A percentile compares a stretch with the other conserved stretches of the same genome.
These are phyloP conservation scores for Rubus parviflorus DNA, from an alignment of 306 rosid genomes.

Conservation along the genomic window DNA sequence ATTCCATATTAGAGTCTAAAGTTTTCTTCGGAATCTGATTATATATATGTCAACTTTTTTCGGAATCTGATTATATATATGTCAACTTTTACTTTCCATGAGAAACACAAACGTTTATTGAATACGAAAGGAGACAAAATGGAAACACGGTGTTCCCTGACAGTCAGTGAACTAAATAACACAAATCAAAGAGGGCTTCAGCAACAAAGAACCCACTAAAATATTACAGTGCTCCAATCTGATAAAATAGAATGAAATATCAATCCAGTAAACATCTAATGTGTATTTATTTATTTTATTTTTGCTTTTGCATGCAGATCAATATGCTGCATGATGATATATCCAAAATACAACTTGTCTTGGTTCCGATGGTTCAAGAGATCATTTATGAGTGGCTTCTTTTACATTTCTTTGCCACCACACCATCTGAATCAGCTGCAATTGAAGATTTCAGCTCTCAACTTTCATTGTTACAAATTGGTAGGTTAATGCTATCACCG, in stretches of 20 bases:
- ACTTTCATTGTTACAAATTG: constrained; percentile 82
- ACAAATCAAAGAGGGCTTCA: not conserved
- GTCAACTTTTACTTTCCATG: too few relatives aligned
- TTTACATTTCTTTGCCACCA: constrained; percentile 66
- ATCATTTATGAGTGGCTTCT: constrained; percentile 80
- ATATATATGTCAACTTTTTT: not conserved
- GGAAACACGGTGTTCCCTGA: not conserved
- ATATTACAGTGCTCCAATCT: not conserved
- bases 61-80: not conserved
- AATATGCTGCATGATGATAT: constrained; percentile 66
- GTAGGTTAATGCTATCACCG: constrained; percentile 38
- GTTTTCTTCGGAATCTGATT: not conserved
- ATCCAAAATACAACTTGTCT: constrained; percentile 65
- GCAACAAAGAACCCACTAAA: not conserved
- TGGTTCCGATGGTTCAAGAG: constrained; percentile 89
- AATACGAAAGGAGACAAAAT: not conserved
- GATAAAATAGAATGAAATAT: not conserved
- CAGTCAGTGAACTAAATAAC: not conserved
- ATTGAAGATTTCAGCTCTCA: constrained; percentile 84
- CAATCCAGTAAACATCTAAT: not conserved
- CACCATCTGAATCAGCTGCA: constrained; percentile 70
- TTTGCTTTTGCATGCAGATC: constrained; percentile 47
- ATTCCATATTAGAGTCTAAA: not conserved
- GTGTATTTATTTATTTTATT: not conserved
- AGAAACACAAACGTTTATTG: not conserved